Percentiles rank a stretch among this genome's conserved stretches.
Conservation (phyloP, 176 grass and related monocot genomes). For the sorghum (Sorghum bicolor) region DNA sequence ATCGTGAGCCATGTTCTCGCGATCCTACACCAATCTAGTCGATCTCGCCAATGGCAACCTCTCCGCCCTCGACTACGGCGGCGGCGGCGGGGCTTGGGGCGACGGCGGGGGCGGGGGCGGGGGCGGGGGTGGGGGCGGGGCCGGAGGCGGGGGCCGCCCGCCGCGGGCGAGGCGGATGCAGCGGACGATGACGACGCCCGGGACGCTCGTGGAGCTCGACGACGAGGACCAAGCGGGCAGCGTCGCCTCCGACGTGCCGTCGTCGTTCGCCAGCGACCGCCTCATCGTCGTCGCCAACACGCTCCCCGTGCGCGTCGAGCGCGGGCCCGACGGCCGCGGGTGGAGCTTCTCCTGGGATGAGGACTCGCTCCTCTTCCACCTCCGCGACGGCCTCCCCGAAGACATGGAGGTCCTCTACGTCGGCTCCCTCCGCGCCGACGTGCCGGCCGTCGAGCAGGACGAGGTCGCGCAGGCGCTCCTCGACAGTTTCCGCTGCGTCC, state of each 20-base stretch:
- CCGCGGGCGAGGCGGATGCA: slow-evolving; percentile 45
- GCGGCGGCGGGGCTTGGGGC: not conserved
- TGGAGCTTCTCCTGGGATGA: slow-evolving; percentile 69
- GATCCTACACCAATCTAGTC: slow-evolving; percentile 65
- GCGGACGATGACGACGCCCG: slow-evolving; percentile 50
- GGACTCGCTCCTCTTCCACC: slow-evolving; percentile 68
- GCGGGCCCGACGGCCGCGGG: slow-evolving; percentile 41
- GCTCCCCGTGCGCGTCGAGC: slow-evolving; percentile 54
- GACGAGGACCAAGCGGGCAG: slow-evolving; percentile 53
- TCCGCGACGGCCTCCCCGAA: slow-evolving; percentile 67
- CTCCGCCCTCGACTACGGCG: slow-evolving; percentile 46
- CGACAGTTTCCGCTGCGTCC: slow-evolving; percentile 65
- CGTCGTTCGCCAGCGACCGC: slow-evolving; percentile 50
- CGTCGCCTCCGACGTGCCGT: slow-evolving; percentile 60
- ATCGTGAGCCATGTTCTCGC: slow-evolving; percentile 53
- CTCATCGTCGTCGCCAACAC: slow-evolving; percentile 69
- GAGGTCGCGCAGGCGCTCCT: slow-evolving; percentile 64
- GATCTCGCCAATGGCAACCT: slow-evolving; percentile 68
- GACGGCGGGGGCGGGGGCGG: not conserved
- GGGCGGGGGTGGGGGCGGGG: not conserved
- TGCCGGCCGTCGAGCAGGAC: slow-evolving; percentile 52
- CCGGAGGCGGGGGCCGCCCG: not conserved
- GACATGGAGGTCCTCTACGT: slow-evolving; percentile 86
- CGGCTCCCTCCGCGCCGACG: slow-evolving; percentile 64
- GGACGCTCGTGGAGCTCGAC: slow-evolving; percentile 52